Base-by-base conservation (phyloP, 169 alveolate genomes). In the Eimeria nieschulzi region DNA sequence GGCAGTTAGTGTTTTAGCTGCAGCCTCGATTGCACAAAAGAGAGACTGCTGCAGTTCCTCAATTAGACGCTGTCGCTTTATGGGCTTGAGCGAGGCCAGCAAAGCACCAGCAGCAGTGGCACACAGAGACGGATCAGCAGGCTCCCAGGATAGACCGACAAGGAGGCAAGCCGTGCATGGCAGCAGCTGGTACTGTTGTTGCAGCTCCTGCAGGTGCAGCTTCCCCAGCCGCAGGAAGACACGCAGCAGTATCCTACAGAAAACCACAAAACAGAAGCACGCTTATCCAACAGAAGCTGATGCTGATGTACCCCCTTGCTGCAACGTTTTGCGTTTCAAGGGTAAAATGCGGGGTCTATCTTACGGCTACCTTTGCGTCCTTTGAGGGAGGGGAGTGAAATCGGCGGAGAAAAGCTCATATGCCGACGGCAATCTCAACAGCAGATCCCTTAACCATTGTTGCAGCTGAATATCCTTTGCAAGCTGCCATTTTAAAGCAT, bases 11-110 rank as follows among this genome's bases (percentile, higher is more conserved):
- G 64, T 15, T 33, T 39, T 39, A 7, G 23, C 51, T 51, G 88
- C 68, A 82, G 55, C 78, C 53, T 82, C 88, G 33, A 82, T 23
- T 13, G 88, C 25, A 33, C 64, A 33, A 19, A 19, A 76, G 21
- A 82, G 63, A 63, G 76, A 56, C 64, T 82, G 76, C 59, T 76
- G 23, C 51, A 82, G 21, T 61, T 82, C 88, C n/a, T 25, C 63
- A 12, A 39, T 59, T 8, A 82, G 88, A 51, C 63, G 9, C 70
- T 82, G 88, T n/a, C 88, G 61, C 88, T 82, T 82, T 26, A 75
- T 63, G 78, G 88, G 78, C 88, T 82, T 82, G 61, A 82, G 53
- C 64, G 88, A 56, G 61, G 88, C 39, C 73, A 82, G 88, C 59
- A 82, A 39, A 26, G 63, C 59, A 26, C 61, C 73, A 33, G 88